phyloP scores from a whole-genome alignment of 2,329 filamentous ascomycete genomes.

The Ceratocystis ficicola region DNA sequence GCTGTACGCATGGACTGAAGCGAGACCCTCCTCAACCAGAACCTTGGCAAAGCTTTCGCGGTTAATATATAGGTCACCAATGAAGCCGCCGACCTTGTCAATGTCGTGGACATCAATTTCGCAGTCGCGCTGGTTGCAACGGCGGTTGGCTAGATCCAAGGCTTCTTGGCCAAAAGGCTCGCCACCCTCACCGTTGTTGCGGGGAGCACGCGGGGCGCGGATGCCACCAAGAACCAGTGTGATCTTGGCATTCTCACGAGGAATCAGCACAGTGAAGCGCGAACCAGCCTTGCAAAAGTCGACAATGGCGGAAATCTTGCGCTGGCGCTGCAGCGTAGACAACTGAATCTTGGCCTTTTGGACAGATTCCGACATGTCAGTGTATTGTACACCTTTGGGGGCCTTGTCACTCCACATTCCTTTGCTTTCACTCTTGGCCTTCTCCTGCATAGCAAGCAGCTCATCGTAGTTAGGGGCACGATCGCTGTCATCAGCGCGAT shows the following conservation, averaged over 20 bases:
- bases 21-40: conserved; percentile 85
- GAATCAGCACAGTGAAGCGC: conserved; percentile 81
- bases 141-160: conserved; percentile 75
- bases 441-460: conserved; percentile 65
- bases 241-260: conserved; percentile 84
- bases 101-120: conserved; percentile 91
- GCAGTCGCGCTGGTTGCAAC: conserved; percentile 86
- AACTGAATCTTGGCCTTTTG: conserved; percentile 95
- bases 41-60: conserved; percentile 92
- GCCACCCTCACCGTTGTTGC: conserved; percentile 59
- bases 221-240: conserved; percentile 92
- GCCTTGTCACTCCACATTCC: conserved; percentile 92
- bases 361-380: conserved; percentile 80
- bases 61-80: conserved; percentile 84
- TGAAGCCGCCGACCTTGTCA: conserved; percentile 96
- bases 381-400: conserved; percentile 67
- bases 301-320: conserved; percentile 82
- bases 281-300: conserved; percentile 98
- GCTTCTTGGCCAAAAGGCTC: conserved; percentile 95
- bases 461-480: conserved; percentile 90
- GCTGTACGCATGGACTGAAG: conserved; percentile 85
- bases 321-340: conserved; percentile 75
- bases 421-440: conserved; percentile 75
- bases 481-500: conserved; percentile 89
- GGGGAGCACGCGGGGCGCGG: conserved; percentile 74